Evolutionary conservation across 148 eudicot genomes (phyloP), one percentile per base, ranked within the genome.

Genomic region (Silene conica): DNA sequence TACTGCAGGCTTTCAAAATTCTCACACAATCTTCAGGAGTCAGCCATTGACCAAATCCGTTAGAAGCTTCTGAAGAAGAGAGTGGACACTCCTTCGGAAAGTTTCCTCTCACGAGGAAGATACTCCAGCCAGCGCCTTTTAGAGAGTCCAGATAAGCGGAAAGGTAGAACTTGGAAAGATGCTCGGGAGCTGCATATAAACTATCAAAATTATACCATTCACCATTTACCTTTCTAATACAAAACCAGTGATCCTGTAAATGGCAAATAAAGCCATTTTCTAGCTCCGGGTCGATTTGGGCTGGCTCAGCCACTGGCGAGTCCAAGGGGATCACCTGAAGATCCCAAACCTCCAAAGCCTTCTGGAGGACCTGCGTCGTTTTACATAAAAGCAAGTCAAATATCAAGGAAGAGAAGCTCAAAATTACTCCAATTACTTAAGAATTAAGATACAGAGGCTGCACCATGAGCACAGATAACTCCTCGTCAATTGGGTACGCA

Each of bases 131-230:
- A 19, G 83, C 87, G 38, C 90, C 87, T 82, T 87, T 89, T 1
- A 94, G 80, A 3, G 98, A 81, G 79, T 88, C 92, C 5, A 94
- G 87, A 73, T 88, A 91, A 22, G 97, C 98, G 3, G 98, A 89
- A 71, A 94, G 96, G 80, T 94, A 94, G 74, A 94, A 94, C 82
- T 86, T 91, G 26, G 98, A 94, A 70, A 94, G 90, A 80, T 94
- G 96, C 85, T 94, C 88, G 0, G 98, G 98, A 15, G 98, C 98
- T 13, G 96, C 88, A 52, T 89, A 91, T 20, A 94, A 85, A 77
- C 98, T 94, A 83, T 94, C 91, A 73, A 94, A 94, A 73, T 94
- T 94, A 81, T 89, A 94, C 98, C 98, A 95, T 72, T 95, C 97
- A 16, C 93, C 92, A 54, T 90, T 90, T n/a, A 95, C 97, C 85